phyloP scores from a whole-genome alignment of 495 filamentous ascomycete species.

The Tricharina praecox region DNA sequence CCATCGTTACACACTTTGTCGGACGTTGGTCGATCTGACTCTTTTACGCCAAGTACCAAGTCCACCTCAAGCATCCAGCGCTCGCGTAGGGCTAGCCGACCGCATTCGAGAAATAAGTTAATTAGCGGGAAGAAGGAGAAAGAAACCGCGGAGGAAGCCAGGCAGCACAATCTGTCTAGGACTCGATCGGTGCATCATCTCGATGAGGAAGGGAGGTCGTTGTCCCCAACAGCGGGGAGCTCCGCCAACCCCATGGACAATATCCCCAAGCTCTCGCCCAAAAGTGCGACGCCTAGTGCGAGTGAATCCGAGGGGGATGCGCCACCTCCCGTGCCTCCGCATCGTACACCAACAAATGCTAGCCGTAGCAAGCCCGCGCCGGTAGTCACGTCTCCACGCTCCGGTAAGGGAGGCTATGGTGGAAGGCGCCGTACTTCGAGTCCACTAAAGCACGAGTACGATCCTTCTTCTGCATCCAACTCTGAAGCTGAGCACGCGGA shows the following conservation, averaged over 20 bases:
- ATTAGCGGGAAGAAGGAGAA: not conserved
- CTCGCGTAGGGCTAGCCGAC: constrained; percentile 21
- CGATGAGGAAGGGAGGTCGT: constrained; percentile 20
- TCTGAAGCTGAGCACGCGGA: constrained; percentile 31
- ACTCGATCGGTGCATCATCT: constrained; percentile 23
- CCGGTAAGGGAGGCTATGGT: too few relatives aligned
- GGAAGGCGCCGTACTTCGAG: constrained; percentile 58
- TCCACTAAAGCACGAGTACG: constrained; percentile 93
- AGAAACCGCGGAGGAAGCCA: not conserved
- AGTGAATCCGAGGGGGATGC: constrained; percentile 24
- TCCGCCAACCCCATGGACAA: constrained; percentile 22
- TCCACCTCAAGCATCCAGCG: constrained; percentile 21
- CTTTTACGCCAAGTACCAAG: constrained; percentile 7
- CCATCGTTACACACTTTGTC: constrained; percentile 20
- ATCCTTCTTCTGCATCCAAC: constrained; percentile 63
- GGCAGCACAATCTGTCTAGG: not conserved
- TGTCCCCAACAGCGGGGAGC: not conserved
- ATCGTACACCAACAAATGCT: constrained; percentile 32
- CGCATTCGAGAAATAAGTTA: constrained; percentile 16
- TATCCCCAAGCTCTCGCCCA: constrained; percentile 28
- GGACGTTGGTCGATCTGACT: constrained; percentile 7
- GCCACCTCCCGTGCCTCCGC: constrained; percentile 38
- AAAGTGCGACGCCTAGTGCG: constrained; percentile 12
- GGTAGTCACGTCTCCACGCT: constrained; percentile 30
- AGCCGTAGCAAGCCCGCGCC: constrained; percentile 34